Evolutionary conservation across 1,284 basidiomycete species (phyloP).

Genomic region (Boletus subluridellus): DNA sequence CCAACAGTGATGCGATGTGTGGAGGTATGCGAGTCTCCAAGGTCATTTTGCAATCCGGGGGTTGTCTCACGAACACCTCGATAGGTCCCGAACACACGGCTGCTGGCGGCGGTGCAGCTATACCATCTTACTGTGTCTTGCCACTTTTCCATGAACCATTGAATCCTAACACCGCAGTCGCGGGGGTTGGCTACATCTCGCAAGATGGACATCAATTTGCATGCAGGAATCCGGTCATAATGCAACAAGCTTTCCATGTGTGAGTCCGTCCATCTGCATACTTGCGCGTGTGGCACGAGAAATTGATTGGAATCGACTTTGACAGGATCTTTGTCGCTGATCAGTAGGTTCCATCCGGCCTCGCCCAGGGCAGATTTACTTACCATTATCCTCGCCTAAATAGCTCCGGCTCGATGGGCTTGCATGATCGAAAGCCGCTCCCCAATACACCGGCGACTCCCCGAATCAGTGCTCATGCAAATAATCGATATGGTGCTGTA

Average conservation of each 20-base stretch:
- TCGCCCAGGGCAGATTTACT: neutral
- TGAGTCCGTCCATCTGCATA: slow-evolving; percentile 6
- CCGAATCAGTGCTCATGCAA: slow-evolving; percentile 35
- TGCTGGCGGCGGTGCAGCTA: slow-evolving; percentile 37
- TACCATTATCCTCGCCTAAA: neutral
- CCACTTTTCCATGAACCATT: slow-evolving; percentile 52
- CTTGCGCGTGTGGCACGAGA: neutral
- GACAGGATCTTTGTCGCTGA: slow-evolving; percentile 31
- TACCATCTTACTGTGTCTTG: slow-evolving; percentile 54
- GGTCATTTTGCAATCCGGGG: neutral
- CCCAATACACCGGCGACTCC: slow-evolving; percentile 43
- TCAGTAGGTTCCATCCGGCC: slow-evolving; percentile 7
- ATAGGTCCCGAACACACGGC: slow-evolving; percentile 47
- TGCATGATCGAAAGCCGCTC: slow-evolving; percentile 43
- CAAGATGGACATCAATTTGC: slow-evolving; percentile 45
- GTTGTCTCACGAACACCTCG: neutral
- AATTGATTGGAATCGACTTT: slow-evolving; percentile 2
- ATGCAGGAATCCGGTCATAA: slow-evolving; percentile 53
- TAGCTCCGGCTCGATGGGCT: slow-evolving; percentile 54
- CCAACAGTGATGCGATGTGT: slow-evolving; percentile 52
- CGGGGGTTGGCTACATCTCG: slow-evolving; percentile 49
- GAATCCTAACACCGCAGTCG: slow-evolving; percentile 24
- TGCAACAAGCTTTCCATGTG: slow-evolving; percentile 38
- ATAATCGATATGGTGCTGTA: slow-evolving; percentile 59
- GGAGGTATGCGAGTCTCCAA: slow-evolving; percentile 10